Evolutionary conservation across 495 filamentous ascomycete species (phyloP), one percentile per base, ranked within the genome.

Genomic region (Talaromyces ruber): DNA sequence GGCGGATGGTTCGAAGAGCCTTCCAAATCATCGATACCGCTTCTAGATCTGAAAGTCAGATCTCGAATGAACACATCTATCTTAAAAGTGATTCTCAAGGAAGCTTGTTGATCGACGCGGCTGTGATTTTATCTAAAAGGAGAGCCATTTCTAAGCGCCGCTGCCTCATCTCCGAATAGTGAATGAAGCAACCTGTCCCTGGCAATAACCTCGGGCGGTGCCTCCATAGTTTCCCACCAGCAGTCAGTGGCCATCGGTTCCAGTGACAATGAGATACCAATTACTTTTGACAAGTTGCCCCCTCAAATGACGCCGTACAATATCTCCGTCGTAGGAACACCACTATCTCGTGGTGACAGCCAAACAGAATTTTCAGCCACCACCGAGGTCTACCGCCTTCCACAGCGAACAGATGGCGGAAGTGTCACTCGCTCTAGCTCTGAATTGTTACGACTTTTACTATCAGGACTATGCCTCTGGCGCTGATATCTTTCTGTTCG

Each of bases 361-460:
- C 7, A 57, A 57, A 30, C 30, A 30, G 34, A 72, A 0, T 82
- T 73, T 32, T 74, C 70, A 2, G 73, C 80, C 0, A 77, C 66
- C 0, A 81, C 80, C 16, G 61, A 77, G 24, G 53, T 89, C 18
- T 78, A 77, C 28, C 77, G 83, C 54, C 78, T 91, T 1, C 86
- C 86, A 5, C 62, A 64, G 1, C 79, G 81, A 4, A 82, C 80
- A 52, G 73, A 76, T 56, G 76, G 72, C 8, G 82, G 85, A 24
- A 89, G 85, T 64, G 75, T 81, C 16, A 83, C 84, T 14, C 84
- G 84, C 64, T 75, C 89, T 89, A 1, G 81, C 81, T 1, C 76
- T 90, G 28, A 90, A 89, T 71, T 91, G 88, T 79, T 78, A 82
- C 43, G 84, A 89, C 67, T 90, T 86, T 72, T 81, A 86, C 67